Evolutionary conservation across 768 basidiomycete species (phyloP), one percentile per base, ranked within the genome.

Genomic region (Coprinopsis cinerea): DNA sequence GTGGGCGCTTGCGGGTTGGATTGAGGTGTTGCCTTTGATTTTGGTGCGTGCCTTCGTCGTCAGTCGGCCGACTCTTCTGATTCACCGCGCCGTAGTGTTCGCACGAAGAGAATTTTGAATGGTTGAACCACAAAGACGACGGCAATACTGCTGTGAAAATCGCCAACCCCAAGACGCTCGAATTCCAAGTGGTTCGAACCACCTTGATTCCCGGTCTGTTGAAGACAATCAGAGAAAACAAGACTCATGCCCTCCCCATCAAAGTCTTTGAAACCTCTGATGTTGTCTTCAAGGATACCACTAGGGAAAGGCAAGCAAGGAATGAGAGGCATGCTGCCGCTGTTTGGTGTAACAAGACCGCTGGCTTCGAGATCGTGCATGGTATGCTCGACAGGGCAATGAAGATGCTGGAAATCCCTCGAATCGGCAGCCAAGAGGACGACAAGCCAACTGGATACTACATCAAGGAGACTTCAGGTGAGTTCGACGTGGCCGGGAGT

Each of bases 101-200:
- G 10, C 92, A 93, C 60, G 95, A 97, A 67, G 96, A 99, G 70
- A 98, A 97, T 71, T 99, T 97, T 62, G 86, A 82, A 44, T 93
- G 83, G 74, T 75, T 99, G 54, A 96, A 96, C 71, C 86, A 84
- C 52, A 61, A 71, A 25, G 95, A 98, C 66, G 86, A 90, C 55
- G 83, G 83, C 34, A 78, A 78, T 28, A 77, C 79, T 18, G 95
- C 88, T 1, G 83, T 98, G 54, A 88, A 87, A 59, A 91, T 98
- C 53, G 92, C 88, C 51, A 99, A 99, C 68, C 96, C 96, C 0
- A 97, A 96, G 71, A 92, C 96, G 20, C 78, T 92, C 56, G 96
- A 98, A 66, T 98, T 96, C 70, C 96, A 99, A 69, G 88, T 98
- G 51, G 92, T 98, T 37, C 88, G 96, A 54, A 97, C 96, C 1